Conservation (phyloP, 768 basidiomycete genomes). For the Galerina sulciceps region DNA sequence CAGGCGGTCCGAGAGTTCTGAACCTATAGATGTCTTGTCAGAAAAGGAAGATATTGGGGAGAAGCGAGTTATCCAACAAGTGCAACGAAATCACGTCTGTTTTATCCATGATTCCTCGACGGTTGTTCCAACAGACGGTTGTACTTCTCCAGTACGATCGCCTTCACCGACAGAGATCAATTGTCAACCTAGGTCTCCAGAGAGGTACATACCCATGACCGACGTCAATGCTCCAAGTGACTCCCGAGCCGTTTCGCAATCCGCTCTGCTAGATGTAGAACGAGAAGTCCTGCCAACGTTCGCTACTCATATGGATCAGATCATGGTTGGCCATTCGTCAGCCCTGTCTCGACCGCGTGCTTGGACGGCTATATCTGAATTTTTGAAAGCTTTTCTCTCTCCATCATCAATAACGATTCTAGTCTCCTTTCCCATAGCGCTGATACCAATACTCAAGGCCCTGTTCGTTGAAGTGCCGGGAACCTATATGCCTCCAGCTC, state of each 20-base stretch:
- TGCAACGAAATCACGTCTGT: slow-evolving; percentile 24
- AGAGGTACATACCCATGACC: background rate
- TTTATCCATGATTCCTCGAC: slow-evolving; percentile 27
- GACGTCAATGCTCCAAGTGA: background rate
- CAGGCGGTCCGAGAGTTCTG: background rate
- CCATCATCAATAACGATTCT: slow-evolving; percentile 61
- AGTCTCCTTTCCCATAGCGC: slow-evolving; percentile 55
- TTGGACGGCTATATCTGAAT: slow-evolving; percentile 11
- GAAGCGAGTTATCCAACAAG: background rate
- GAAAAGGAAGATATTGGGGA: slow-evolving; percentile 6
- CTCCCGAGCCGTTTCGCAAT: background rate
- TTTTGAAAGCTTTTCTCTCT: slow-evolving; percentile 42
- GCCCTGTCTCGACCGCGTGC: too few relatives aligned
- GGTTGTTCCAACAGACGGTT: slow-evolving; percentile 15
- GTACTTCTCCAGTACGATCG: slow-evolving; percentile 12
- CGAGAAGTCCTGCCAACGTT: slow-evolving; percentile 2
- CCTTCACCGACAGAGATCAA: slow-evolving; percentile 18
- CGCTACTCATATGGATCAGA: background rate
- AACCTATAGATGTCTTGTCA: background rate
- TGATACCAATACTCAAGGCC: slow-evolving; percentile 61
- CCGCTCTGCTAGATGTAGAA: background rate
- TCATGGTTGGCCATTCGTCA: background rate
- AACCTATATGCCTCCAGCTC: slow-evolving; percentile 50
- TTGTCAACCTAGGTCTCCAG: slow-evolving; percentile 1
- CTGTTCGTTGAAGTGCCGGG: slow-evolving; percentile 57